A percentile compares a stretch with the other conserved stretches of the same genome.
These are phyloP conservation scores for Pichia sp. DNA, from an alignment of 1,139 yeast species.

Conservation along the genomic window DNA sequence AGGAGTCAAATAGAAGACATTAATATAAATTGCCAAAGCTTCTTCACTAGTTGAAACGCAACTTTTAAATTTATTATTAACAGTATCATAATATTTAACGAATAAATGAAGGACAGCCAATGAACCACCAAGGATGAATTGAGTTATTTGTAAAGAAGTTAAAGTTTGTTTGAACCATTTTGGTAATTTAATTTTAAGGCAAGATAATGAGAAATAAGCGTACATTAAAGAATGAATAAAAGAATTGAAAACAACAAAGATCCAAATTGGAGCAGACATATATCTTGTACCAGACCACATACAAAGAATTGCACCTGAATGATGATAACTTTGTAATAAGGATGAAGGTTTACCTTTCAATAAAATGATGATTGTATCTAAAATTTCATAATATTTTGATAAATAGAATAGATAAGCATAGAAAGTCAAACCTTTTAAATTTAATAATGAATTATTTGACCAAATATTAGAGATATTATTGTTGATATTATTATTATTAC, in stretches of 20 bases:
- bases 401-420: slow-evolving; percentile 65
- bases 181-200: slow-evolving; percentile 57
- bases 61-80: slow-evolving; percentile 38
- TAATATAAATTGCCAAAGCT: slow-evolving; percentile 55
- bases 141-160: slow-evolving; percentile 65
- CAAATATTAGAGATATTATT: slow-evolving; percentile 65
- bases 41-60: slow-evolving; percentile 58
- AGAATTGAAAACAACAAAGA: slow-evolving; percentile 72
- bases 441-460: slow-evolving; percentile 27
- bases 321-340: slow-evolving; percentile 67
- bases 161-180: slow-evolving; percentile 48
- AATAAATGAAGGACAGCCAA: slow-evolving; percentile 59
- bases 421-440: slow-evolving; percentile 42
- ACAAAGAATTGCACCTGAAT: slow-evolving; percentile 76
- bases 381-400: slow-evolving; percentile 65
- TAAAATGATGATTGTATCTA: slow-evolving; percentile 62
- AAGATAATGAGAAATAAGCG: slow-evolving; percentile 59
- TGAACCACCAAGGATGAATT: slow-evolving; percentile 64
- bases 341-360: slow-evolving; percentile 66
- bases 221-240: slow-evolving; percentile 74
- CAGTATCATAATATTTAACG: slow-evolving; percentile 49
- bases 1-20: slow-evolving; percentile 62
- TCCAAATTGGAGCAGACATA: slow-evolving; percentile 74
- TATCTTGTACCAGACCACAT: slow-evolving; percentile 78
- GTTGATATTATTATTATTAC: slow-evolving; percentile 38